Conservation (phyloP, 2,329 filamentous ascomycete genomes). For the Xylogone sp. region DNA sequence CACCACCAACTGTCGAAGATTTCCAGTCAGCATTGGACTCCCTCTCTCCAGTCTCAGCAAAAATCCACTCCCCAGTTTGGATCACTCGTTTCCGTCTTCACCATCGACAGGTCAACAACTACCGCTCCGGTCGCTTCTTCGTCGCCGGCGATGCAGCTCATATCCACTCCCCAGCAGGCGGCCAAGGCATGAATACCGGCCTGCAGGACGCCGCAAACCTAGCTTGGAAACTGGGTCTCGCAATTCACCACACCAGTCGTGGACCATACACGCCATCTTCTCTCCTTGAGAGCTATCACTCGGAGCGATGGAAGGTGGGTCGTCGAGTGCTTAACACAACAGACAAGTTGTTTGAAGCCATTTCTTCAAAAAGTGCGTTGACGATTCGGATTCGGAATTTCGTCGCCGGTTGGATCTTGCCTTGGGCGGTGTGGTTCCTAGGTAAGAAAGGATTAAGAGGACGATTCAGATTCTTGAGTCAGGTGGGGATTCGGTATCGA, state of each 20-base stretch:
- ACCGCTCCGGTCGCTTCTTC: slow-evolving; percentile 37
- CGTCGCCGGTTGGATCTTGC: slow-evolving; percentile 35
- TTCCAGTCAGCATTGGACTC: slow-evolving; percentile 27
- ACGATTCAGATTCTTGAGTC: slow-evolving; percentile 33
- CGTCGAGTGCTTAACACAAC: slow-evolving; percentile 37
- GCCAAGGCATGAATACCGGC: slow-evolving; percentile 51
- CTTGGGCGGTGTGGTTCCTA: slow-evolving; percentile 26
- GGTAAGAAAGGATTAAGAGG: slow-evolving; percentile 8
- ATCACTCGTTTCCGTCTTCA: slow-evolving; percentile 43
- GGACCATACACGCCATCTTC: slow-evolving; percentile 23
- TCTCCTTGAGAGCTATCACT: slow-evolving; percentile 44
- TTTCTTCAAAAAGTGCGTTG: slow-evolving; percentile 32
- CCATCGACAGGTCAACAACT: slow-evolving; percentile 36
- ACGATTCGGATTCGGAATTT: slow-evolving; percentile 34
- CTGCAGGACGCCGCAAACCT: slow-evolving; percentile 57
- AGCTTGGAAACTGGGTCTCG: slow-evolving; percentile 38
- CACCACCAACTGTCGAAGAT: slow-evolving; percentile 26
- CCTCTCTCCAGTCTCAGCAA: slow-evolving; percentile 21
- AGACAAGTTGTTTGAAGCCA: slow-evolving; percentile 36
- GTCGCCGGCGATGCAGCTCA: slow-evolving; percentile 34
- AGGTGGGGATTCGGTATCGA: slow-evolving; percentile 41
- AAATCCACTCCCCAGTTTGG: slow-evolving; percentile 31
- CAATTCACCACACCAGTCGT: slow-evolving; percentile 43
- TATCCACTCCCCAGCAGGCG: slow-evolving; percentile 52
- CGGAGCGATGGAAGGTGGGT: slow-evolving; percentile 44